phyloP scores from a whole-genome alignment of 345 rosid genomes.

The Theobroma cacao region DNA sequence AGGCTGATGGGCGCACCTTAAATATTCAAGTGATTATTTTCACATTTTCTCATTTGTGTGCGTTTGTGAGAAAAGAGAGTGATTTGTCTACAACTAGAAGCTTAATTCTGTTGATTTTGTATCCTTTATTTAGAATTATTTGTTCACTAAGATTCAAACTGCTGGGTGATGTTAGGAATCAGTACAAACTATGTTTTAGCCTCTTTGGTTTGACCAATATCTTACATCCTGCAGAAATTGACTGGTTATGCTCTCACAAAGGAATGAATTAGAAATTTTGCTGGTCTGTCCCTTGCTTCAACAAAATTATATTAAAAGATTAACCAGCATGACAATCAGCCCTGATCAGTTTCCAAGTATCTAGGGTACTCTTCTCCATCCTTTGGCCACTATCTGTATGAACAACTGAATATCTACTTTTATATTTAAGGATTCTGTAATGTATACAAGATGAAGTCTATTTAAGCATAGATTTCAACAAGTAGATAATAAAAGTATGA shows the following conservation, averaged over 20 bases:
- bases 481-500: background rate
- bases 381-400: background rate
- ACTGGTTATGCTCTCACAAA: background rate
- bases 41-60: no score
- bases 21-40: no score
- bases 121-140: background rate
- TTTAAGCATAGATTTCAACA: background rate
- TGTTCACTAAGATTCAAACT: background rate
- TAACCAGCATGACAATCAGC: background rate
- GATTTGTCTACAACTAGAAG: background rate
- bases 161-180: background rate
- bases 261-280: background rate
- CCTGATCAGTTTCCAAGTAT: background rate
- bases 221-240: background rate
- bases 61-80: background rate
- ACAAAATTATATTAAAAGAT: background rate
- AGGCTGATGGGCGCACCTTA: no score
- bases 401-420: background rate
- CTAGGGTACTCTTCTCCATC: background rate
- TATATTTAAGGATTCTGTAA: background rate
- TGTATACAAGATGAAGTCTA: background rate
- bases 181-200: background rate
- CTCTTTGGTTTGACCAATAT: background rate
- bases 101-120: background rate
- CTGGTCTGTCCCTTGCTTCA: background rate